These are phyloP conservation scores for Eucalyptus marginata DNA, from an alignment of 345 rosid genomes.

Conservation along the genomic window DNA sequence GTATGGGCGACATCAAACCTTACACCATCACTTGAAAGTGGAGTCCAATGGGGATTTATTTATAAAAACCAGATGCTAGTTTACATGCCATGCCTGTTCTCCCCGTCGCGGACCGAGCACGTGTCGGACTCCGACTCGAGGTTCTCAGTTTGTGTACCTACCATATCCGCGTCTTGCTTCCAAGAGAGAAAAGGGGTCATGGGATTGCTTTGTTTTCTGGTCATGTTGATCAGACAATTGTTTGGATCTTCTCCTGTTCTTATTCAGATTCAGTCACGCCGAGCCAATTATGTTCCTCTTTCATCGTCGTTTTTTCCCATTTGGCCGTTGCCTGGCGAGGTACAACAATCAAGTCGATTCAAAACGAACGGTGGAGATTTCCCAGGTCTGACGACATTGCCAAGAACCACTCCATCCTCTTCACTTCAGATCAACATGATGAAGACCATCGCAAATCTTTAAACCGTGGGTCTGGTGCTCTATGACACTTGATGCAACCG, in stretches of 20 bases:
- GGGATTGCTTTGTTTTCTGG: not conserved
- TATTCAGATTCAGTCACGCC: not conserved
- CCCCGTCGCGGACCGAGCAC: not conserved
- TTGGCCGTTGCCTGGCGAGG: not conserved
- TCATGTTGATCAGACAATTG: not conserved
- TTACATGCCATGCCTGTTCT: not conserved
- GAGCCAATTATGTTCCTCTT: not conserved
- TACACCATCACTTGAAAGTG: not conserved
- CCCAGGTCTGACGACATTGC: not conserved
- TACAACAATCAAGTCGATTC: not conserved
- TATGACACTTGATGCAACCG: not conserved
- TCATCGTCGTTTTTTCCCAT: not conserved
- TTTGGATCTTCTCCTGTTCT: not conserved
- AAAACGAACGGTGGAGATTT: not conserved
- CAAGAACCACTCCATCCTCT: not conserved
- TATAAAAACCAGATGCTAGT: not conserved
- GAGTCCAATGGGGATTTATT: not conserved
- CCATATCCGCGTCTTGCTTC: not conserved
- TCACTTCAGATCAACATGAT: not conserved
- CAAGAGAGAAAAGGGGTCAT: not conserved
- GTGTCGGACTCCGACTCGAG: not conserved
- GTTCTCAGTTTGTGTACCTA: not conserved
- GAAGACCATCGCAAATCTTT: not conserved
- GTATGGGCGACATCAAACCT: not conserved
- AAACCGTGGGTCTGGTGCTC: not conserved